phyloP scores from a whole-genome alignment of 2,329 filamentous ascomycete genomes.

The Sphaerostilbella broomeana region DNA sequence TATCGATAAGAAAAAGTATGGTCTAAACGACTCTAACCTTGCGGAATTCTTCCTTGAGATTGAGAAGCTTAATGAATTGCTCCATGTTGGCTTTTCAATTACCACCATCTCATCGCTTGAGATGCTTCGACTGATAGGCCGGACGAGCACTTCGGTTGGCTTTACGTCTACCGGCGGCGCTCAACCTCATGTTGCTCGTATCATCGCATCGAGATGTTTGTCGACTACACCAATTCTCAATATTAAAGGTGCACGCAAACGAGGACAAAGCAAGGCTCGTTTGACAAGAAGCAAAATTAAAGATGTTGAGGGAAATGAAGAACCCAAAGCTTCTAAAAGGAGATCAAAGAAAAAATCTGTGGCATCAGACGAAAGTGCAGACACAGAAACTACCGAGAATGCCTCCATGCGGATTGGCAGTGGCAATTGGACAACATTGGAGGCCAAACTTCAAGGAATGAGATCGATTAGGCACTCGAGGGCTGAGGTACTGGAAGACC shows the following conservation, averaged over 20 bases:
- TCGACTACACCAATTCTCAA: not conserved
- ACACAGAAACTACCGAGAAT: too few relatives aligned
- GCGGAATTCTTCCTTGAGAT: too few relatives aligned
- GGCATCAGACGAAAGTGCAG: not conserved
- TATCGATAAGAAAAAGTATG: constrained; percentile 14
- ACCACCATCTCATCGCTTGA: constrained; percentile 9
- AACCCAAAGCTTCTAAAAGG: not conserved
- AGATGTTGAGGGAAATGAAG: too few relatives aligned
- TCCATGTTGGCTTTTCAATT: too few relatives aligned
- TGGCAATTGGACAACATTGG: constrained; percentile 25
- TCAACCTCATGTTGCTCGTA: not conserved
- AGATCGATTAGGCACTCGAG: too few relatives aligned
- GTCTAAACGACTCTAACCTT: too few relatives aligned
- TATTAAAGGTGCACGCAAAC: not conserved
- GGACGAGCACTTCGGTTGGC: constrained; percentile 6
- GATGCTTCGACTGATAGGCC: constrained; percentile 27
- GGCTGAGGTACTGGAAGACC: too few relatives aligned
- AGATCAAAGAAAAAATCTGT: not conserved
- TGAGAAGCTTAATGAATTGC: too few relatives aligned
- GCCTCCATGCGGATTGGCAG: too few relatives aligned
- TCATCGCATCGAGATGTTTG: constrained; percentile 2
- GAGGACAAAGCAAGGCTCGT: not conserved
- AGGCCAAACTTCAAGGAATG: constrained; percentile 23
- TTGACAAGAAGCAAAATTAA: not conserved
- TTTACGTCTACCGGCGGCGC: not conserved